Base-by-base conservation (phyloP, 805 yeast genomes). In the Suhomyces sp. region DNA sequence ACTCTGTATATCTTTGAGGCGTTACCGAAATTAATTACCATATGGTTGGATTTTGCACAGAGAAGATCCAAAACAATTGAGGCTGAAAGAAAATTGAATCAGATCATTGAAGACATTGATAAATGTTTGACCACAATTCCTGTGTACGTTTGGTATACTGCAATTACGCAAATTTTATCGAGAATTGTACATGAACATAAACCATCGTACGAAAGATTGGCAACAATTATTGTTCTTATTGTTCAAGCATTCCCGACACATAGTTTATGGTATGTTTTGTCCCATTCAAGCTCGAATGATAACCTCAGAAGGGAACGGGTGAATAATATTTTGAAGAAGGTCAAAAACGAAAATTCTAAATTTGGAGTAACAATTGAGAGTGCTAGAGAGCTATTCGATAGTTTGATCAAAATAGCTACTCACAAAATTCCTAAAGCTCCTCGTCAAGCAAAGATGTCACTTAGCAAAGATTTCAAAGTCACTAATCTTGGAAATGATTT, bases 21-120 rank as follows among this genome's bases (percentile, higher is more conserved):
- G 0, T 63, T 93, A 14, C 98, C 98, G 0, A 88, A 88, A 50
- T 75, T 87, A n/a, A 73, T 90, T 4, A 88, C 96, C 0, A 72
- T 86, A 6, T 93, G 98, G 98, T 65, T 93, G 16, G 96, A 90
- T 48, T 84, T 82, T 55, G 78, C 73, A 1, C 70, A 67, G 28
- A 45, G 39, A 18, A 39, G 48, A 5, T 40, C 41, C 8, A 47
- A 42, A 12, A 38, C 52, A 4, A 49, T 45, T 35, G 68, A 63
- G 19, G 60, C 64, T 3, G 64, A 62, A 28, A 34, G 65, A 43
- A 40, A 59, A 38, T 57, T 78, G 19, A 60, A 67, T 3, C 65
- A 64, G 24, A 78, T 81, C 14, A 62, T 77, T 25, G 69, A 66
- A 17, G 74, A 70, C 33, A 63, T 83, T 15, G 60, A 63, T 4